Percentiles rank a stretch among this genome's conserved stretches.
Evolutionary conservation across 139 green algal species (phyloP).

Genomic region (Chlorella ohadii): DNA sequence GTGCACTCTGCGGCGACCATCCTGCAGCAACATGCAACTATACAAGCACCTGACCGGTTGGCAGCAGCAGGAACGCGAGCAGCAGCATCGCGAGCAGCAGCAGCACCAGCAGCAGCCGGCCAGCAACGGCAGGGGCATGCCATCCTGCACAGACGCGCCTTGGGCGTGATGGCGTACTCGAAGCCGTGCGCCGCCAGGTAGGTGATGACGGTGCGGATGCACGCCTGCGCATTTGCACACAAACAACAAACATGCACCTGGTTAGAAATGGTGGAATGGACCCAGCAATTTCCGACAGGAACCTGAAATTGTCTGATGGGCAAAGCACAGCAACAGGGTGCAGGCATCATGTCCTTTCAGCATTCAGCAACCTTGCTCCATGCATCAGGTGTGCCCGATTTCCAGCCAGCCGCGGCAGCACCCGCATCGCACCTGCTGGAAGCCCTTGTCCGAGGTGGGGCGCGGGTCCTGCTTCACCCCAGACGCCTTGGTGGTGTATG

Average conservation of each 20-base stretch:
- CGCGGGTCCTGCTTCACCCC: slow-evolving; percentile 78
- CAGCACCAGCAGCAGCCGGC: not conserved
- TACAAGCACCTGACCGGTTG: no score
- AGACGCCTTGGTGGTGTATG: slow-evolving; percentile 58
- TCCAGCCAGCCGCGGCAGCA: no score
- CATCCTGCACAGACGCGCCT: slow-evolving; percentile 41
- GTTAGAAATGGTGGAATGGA: no score
- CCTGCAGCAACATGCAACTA: not conserved
- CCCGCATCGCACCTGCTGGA: slow-evolving; percentile 40
- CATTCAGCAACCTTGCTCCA: no score
- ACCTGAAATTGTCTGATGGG: no score
- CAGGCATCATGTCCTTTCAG: no score
- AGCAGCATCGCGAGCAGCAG: no score
- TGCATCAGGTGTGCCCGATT: no score
- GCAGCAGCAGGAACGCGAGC: no score
- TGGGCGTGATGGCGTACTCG: slow-evolving; percentile 79
- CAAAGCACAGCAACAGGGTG: no score
- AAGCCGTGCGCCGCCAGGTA: slow-evolving; percentile 89
- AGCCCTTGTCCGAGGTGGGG: slow-evolving; percentile 81
- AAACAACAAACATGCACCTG: not conserved
- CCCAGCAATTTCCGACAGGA: no score
- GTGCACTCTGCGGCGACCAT: no score
- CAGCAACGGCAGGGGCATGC: not conserved
- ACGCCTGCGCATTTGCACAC: slow-evolving; percentile 30
- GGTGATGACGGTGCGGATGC: slow-evolving; percentile 78